A percentile compares a stretch with the other conserved stretches of the same genome.
Conservation (phyloP, 2,329 filamentous ascomycete genomes). For the Aureobasidium sp. region DNA sequence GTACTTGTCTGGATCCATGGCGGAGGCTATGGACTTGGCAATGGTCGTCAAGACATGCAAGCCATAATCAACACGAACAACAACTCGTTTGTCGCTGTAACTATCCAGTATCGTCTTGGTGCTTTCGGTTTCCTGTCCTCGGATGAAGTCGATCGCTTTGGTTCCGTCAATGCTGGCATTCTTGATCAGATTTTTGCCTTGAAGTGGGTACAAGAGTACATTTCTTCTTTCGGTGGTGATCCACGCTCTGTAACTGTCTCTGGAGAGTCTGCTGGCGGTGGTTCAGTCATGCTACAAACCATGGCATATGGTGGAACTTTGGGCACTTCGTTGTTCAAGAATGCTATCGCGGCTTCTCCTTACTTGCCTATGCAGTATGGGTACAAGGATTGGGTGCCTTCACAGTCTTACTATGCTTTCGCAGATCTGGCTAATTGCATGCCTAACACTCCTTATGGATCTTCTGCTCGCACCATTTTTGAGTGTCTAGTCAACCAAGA, state of each 20-base stretch:
- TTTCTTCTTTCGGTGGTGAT: slow-evolving; percentile 40
- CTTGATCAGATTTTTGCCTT: slow-evolving; percentile 43
- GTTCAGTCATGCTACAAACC: slow-evolving; percentile 31
- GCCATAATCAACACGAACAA: slow-evolving; percentile 39
- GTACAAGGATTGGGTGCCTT: slow-evolving; percentile 39
- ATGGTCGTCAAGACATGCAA: slow-evolving; percentile 33
- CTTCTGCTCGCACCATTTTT: slow-evolving; percentile 29
- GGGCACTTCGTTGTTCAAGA: slow-evolving; percentile 21
- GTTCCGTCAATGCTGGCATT: slow-evolving; percentile 32
- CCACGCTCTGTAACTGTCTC: slow-evolving; percentile 35
- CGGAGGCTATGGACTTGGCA: slow-evolving; percentile 31
- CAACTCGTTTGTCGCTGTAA: slow-evolving; percentile 26
- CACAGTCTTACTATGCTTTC: slow-evolving; percentile 40
- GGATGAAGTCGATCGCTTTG: slow-evolving; percentile 30
- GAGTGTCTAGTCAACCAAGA: slow-evolving; percentile 34
- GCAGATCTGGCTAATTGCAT: slow-evolving; percentile 35
- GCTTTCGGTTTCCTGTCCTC: slow-evolving; percentile 38
- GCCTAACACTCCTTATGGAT: slow-evolving; percentile 26
- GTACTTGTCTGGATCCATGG: slow-evolving; percentile 41
- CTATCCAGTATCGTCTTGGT: slow-evolving; percentile 30
- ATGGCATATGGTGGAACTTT: slow-evolving; percentile 23
- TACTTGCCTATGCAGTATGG: slow-evolving; percentile 47
- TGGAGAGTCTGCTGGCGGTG: slow-evolving; percentile 34
- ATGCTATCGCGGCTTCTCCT: slow-evolving; percentile 36
- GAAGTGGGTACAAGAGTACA: slow-evolving; percentile 45